These are phyloP conservation scores for Wallacemonas sp. DNA, from an alignment of 208 protist genomes.

Conservation along the genomic window DNA sequence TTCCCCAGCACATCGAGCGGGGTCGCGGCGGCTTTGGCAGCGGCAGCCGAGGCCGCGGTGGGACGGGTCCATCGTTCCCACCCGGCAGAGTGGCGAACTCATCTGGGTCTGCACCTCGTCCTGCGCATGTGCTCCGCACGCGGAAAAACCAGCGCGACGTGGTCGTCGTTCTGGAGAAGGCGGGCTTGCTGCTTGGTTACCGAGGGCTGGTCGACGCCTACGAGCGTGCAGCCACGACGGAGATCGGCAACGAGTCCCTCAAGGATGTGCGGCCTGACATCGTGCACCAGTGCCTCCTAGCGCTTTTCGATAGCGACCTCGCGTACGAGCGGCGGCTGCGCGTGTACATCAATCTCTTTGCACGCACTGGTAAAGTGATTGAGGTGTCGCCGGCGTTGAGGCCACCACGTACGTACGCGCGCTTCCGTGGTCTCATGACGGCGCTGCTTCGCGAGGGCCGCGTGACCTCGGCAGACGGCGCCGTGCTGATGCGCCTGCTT, in stretches of 20 bases:
- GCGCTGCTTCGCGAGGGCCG: constrained; percentile 76
- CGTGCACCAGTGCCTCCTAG: constrained; percentile 92
- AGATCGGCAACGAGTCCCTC: constrained; percentile 71
- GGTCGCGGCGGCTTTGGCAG: not conserved
- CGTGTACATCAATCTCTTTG: constrained; percentile 83
- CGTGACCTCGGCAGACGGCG: constrained; percentile 57
- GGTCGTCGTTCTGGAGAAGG: constrained; percentile 87
- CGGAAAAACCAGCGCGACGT: constrained; percentile 36
- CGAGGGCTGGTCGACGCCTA: constrained; percentile 83
- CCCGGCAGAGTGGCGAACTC: not conserved
- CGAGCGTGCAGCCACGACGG: constrained; percentile 74
- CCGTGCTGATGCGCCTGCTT: constrained; percentile 74
- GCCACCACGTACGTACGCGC: constrained; percentile 83
- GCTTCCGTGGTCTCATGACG: constrained; percentile 85
- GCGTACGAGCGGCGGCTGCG: constrained; percentile 67
- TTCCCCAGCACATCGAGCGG: constrained; percentile 8
- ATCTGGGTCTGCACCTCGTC: not conserved
- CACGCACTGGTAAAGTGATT: constrained; percentile 66
- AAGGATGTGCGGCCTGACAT: constrained; percentile 85
- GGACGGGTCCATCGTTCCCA: not conserved
- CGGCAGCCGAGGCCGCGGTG: not conserved
- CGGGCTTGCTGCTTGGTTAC: constrained; percentile 71
- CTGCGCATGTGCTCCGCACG: not conserved
- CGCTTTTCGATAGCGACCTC: constrained; percentile 87
- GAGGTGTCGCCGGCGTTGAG: constrained; percentile 85